phyloP scores from a whole-genome alignment of 1,284 basidiomycete genomes.

The Ceratobasidium sp. region DNA sequence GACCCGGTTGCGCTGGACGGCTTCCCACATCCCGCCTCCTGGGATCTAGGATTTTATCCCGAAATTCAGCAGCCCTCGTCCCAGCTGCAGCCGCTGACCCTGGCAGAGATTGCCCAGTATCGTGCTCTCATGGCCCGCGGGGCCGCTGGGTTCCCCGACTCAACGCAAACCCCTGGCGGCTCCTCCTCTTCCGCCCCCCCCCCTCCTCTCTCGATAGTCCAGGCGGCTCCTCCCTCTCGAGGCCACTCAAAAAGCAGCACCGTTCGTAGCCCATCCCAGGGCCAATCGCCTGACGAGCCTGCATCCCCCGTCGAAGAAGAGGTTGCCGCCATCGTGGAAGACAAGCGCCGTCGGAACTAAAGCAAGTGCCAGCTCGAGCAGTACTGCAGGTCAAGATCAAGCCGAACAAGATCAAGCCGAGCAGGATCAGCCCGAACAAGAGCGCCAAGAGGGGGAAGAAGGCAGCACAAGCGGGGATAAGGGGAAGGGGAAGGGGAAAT shows the following conservation, averaged over 20 bases:
- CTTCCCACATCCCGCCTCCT: constrained; percentile 8
- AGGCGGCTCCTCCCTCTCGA: background rate
- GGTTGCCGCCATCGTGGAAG: background rate
- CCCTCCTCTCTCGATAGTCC: constrained; percentile 10
- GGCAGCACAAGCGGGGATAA: too few relatives aligned
- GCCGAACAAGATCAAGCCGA: background rate
- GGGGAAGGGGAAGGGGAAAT: too few relatives aligned
- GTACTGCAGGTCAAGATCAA: constrained; percentile 33
- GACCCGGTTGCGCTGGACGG: constrained; percentile 4
- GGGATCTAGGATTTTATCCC: constrained; percentile 20
- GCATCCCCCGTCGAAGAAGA: constrained; percentile 27
- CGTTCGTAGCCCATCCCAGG: constrained; percentile 16
- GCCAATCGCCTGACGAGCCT: constrained; percentile 8
- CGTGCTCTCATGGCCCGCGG: constrained; percentile 34
- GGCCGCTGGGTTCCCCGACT: constrained; percentile 20
- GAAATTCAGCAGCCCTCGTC: constrained; percentile 7
- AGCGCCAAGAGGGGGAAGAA: too few relatives aligned
- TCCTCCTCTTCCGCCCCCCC: constrained; percentile 4
- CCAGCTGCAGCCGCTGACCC: constrained; percentile 18
- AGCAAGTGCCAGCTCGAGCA: too few relatives aligned
- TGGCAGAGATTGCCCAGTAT: constrained; percentile 40
- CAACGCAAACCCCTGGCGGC: background rate
- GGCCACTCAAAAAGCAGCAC: constrained; percentile 33
- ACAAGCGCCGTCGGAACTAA: constrained; percentile 36
- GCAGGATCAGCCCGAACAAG: background rate